These are phyloP conservation scores for Metahyphopichia silvanorum DNA, from an alignment of 805 yeast species.

Conservation along the genomic window DNA sequence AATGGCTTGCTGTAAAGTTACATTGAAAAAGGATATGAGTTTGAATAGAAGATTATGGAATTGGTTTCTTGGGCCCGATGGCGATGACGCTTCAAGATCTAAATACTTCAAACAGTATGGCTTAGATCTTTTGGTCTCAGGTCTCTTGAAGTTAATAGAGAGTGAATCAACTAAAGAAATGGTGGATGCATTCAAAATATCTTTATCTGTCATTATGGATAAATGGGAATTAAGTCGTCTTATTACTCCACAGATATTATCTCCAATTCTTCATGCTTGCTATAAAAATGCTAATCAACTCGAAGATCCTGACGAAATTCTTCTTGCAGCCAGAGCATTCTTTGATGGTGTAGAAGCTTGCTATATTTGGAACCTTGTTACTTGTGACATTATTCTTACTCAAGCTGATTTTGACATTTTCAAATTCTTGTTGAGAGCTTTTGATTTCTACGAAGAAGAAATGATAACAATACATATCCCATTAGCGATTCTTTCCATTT, in stretches of 20 bases:
- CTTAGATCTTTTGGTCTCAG: conserved; percentile 43
- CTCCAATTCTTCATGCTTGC: conserved; percentile 58
- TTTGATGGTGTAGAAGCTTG: conserved; percentile 85
- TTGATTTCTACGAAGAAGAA: conserved; percentile 83
- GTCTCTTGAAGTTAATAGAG: conserved; percentile 48
- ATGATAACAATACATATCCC: conserved; percentile 78
- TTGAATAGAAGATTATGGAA: conserved; percentile 90
- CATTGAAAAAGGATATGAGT: conserved; percentile 87
- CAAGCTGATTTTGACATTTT: conserved; percentile 43
- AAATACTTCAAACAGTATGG: conserved; percentile 65
- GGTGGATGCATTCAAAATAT: conserved; percentile 56
- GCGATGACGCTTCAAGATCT: conserved; percentile 26
- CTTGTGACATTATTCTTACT: conserved; percentile 38
- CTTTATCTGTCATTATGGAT: conserved; percentile 72
- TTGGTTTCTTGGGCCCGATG: conserved; percentile 80
- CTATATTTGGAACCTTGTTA: conserved; percentile 69
- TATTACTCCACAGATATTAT: conserved; percentile 65
- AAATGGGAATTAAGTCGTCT: conserved; percentile 90
- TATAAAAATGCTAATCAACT: conserved; percentile 19
- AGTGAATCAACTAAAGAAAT: conserved; percentile 29
- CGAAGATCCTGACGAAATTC: conserved; percentile 37
- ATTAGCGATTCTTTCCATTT: conserved; percentile 50
- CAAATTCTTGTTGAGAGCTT: conserved; percentile 57
- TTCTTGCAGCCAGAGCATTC: conserved; percentile 61
- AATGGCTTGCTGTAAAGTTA: conserved; percentile 61